Conservation (phyloP, 352 stramenopile species). For the Phytopythium litorale region DNA sequence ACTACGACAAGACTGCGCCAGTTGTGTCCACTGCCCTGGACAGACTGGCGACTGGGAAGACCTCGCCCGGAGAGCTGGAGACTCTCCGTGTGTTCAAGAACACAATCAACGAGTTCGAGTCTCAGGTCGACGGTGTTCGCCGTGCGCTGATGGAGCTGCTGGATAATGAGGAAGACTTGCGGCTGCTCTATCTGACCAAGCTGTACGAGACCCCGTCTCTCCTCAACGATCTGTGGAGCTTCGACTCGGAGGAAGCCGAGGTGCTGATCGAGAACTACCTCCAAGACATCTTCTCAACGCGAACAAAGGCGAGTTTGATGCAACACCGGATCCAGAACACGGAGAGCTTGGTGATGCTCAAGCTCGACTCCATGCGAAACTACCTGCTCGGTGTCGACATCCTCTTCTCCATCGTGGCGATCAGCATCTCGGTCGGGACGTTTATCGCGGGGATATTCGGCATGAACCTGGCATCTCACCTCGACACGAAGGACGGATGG, state of each 20-base stretch:
- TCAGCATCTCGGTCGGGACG: slow-evolving; percentile 51
- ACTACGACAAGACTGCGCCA: slow-evolving; percentile 40
- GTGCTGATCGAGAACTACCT: slow-evolving; percentile 55
- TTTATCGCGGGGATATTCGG: slow-evolving; percentile 59
- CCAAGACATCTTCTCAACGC: slow-evolving; percentile 62
- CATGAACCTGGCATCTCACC: slow-evolving; percentile 52
- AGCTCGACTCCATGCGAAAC: slow-evolving; percentile 67
- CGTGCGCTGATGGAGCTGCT: slow-evolving; percentile 62
- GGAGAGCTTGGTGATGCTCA: slow-evolving; percentile 67
- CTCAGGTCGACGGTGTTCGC: slow-evolving; percentile 55
- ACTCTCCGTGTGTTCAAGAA: slow-evolving; percentile 71
- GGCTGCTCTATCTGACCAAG: slow-evolving; percentile 52
- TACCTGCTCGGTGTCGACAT: slow-evolving; percentile 53
- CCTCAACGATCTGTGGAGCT: slow-evolving; percentile 28
- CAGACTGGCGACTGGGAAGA: slow-evolving; percentile 37
- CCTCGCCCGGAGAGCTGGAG: slow-evolving; percentile 47
- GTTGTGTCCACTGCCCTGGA: slow-evolving; percentile 44
- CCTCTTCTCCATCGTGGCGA: slow-evolving; percentile 51
- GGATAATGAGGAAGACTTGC: slow-evolving; percentile 71
- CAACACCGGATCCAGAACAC: slow-evolving; percentile 72
- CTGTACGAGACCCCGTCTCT: slow-evolving; percentile 35
- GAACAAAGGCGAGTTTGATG: slow-evolving; percentile 60
- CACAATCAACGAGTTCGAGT: slow-evolving; percentile 70
- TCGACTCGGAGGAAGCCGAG: slow-evolving; percentile 62
- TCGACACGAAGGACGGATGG: slow-evolving; percentile 22